phyloP scores from a whole-genome alignment of 2,329 filamentous ascomycete genomes.

The Penicillium sp. region DNA sequence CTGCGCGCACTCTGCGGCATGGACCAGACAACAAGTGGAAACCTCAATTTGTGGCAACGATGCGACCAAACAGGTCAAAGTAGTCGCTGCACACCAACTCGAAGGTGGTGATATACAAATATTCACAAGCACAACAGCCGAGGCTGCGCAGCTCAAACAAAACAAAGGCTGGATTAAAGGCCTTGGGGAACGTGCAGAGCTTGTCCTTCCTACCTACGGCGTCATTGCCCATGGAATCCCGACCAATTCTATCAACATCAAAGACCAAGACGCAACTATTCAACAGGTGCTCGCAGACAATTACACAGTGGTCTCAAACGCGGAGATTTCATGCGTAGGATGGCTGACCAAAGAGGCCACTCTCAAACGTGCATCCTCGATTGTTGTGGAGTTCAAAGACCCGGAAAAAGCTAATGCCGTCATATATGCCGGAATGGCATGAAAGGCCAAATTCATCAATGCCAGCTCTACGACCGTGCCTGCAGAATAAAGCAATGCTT shows the following conservation, averaged over 20 bases:
- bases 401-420: neutral
- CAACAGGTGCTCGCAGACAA: neutral
- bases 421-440: neutral
- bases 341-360: neutral
- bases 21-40: neutral
- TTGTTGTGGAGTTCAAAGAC: constrained; percentile 1
- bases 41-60: neutral
- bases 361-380: neutral
- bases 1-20: neutral
- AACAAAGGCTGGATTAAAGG: neutral
- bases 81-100: neutral
- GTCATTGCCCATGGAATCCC: neutral
- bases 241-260: constrained; percentile 1
- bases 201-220: neutral
- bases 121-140: constrained; percentile 1
- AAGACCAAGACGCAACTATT: neutral
- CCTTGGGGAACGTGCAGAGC: neutral
- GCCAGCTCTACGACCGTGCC: neutral
- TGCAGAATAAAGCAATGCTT: neutral
- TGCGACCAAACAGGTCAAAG: neutral
- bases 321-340: neutral
- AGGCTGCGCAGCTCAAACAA: neutral
- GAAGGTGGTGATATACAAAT: neutral
- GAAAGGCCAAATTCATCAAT: constrained; percentile 1
- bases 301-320: neutral